Conservation (phyloP, 345 rosid species). For the Cardamine occulta region DNA sequence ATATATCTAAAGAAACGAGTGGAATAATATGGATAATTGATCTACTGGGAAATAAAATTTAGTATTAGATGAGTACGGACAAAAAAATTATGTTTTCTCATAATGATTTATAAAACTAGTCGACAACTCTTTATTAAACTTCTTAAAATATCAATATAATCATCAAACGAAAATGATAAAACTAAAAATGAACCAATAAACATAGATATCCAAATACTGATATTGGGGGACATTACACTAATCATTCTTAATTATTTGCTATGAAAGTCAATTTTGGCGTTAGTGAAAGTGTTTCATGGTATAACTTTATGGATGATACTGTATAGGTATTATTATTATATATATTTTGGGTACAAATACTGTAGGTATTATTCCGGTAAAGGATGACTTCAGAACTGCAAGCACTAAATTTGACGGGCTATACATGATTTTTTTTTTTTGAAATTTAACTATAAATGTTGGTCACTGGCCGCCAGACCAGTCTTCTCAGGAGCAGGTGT, state of each 20-base stretch:
- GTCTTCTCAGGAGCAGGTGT: slow-evolving; percentile 22
- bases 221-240: background rate
- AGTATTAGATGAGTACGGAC: background rate
- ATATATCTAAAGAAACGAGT: background rate
- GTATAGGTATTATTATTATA: background rate
- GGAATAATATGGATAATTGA: background rate
- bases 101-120: background rate
- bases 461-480: slow-evolving; percentile 41
- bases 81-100: background rate
- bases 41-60: background rate
- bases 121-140: background rate
- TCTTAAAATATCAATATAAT: background rate
- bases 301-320: background rate
- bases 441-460: no score
- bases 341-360: no score
- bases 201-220: background rate
- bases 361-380: background rate
- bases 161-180: background rate
- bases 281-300: background rate
- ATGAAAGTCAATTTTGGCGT: background rate
- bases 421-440: no score
- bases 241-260: background rate
- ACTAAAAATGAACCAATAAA: background rate
- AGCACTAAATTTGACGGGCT: background rate
- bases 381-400: background rate